Evolutionary conservation across 2,329 filamentous ascomycete genomes (phyloP).

Genomic region (Cercospora brassicicola): DNA sequence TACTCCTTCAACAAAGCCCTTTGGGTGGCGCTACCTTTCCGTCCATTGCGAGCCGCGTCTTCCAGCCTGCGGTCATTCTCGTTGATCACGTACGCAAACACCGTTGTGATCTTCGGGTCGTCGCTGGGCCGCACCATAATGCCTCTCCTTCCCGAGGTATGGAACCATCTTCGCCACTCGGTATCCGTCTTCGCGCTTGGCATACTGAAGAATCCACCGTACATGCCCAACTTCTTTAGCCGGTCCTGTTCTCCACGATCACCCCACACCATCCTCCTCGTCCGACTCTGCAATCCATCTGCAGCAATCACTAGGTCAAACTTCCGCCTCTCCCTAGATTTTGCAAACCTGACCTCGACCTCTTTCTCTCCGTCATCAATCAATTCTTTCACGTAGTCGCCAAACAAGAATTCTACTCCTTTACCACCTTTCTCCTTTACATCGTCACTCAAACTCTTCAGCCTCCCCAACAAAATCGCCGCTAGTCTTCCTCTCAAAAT

Average conservation of each 20-base stretch:
- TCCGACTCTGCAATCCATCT: slow-evolving; percentile 36
- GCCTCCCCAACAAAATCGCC: slow-evolving; percentile 28
- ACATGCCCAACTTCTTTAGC: slow-evolving; percentile 32
- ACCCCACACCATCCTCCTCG: slow-evolving; percentile 34
- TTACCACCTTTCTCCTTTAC: slow-evolving; percentile 28
- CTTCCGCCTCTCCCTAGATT: slow-evolving; percentile 21
- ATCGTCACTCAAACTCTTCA: slow-evolving; percentile 26
- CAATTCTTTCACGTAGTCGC: slow-evolving; percentile 29
- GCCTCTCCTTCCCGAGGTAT: slow-evolving; percentile 33
- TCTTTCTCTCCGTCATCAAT: slow-evolving; percentile 29
- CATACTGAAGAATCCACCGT: slow-evolving; percentile 38
- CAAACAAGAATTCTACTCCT: slow-evolving; percentile 36
- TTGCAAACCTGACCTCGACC: slow-evolving; percentile 33
- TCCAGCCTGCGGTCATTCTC: slow-evolving; percentile 26
- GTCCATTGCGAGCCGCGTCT: slow-evolving; percentile 22
- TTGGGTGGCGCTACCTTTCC: slow-evolving; percentile 27
- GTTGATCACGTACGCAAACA: slow-evolving; percentile 32
- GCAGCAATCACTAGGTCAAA: slow-evolving; percentile 37
- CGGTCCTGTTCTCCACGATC: slow-evolving; percentile 22
- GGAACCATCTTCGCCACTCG: slow-evolving; percentile 37
- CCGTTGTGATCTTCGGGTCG: slow-evolving; percentile 25
- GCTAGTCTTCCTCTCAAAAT: slow-evolving; percentile 36
- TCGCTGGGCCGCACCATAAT: slow-evolving; percentile 37
- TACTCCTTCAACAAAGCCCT: slow-evolving; percentile 34
- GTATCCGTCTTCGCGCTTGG: slow-evolving; percentile 28